Evolutionary conservation across 1,284 basidiomycete genomes (phyloP).

Genomic region (Limonomyces culmigenus): DNA sequence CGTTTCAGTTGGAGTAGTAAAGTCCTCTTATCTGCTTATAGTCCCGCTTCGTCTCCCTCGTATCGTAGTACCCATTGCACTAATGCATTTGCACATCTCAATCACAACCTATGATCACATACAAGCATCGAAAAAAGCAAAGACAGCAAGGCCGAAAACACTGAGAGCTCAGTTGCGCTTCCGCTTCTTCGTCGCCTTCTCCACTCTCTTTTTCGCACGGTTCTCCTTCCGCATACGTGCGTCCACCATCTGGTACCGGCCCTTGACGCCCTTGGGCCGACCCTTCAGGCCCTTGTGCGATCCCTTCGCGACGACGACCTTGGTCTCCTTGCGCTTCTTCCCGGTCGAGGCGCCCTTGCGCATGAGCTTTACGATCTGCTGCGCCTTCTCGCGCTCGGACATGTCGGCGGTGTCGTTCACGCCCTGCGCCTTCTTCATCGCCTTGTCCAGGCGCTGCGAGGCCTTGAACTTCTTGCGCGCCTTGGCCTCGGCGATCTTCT

Average conservation of each 20-base stretch:
- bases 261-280: constrained; percentile 91
- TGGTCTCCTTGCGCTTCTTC: constrained; percentile 66
- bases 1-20: too few species aligned
- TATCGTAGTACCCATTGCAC: constrained; percentile 4
- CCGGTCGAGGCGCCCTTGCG: constrained; percentile 54
- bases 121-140: constrained; percentile 3
- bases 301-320: constrained; percentile 88
- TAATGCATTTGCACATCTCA: constrained; percentile 5
- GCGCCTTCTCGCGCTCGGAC: constrained; percentile 88
- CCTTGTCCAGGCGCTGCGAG: constrained; percentile 74
- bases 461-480: constrained; percentile 93
- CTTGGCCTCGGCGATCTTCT: constrained; percentile 98
- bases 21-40: not conserved
- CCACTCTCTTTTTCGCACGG: constrained; percentile 52
- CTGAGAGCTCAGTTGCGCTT: constrained; percentile 16
- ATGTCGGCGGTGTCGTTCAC: constrained; percentile 84
- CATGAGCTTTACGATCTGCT: constrained; percentile 87
- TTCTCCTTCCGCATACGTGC: constrained; percentile 73
- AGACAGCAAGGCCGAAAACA: constrained; percentile 2
- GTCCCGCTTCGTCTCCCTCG: not conserved
- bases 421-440: constrained; percentile 92
- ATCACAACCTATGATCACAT: constrained; percentile 5
- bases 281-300: constrained; percentile 83
- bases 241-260: constrained; percentile 86
- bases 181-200: constrained; percentile 48